phyloP scores from a whole-genome alignment of 306 rosid species.

The Prunus salicina region DNA sequence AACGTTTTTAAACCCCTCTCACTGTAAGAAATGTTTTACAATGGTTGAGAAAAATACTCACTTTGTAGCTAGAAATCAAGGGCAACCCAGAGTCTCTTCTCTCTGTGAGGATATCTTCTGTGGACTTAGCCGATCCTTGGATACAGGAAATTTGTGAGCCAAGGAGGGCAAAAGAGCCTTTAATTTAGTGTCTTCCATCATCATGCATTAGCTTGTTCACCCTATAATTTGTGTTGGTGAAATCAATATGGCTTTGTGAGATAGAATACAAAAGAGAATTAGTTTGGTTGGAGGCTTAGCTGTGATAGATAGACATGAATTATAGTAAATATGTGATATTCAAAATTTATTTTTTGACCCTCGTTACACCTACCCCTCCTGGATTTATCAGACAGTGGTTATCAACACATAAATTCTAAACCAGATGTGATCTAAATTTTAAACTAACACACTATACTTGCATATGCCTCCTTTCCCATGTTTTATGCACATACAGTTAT shows the following conservation, averaged over 20 bases:
- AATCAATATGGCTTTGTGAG: background rate
- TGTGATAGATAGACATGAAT: background rate
- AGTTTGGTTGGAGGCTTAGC: background rate
- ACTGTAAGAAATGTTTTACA: background rate
- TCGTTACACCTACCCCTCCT: background rate
- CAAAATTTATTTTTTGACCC: background rate
- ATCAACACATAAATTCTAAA: background rate
- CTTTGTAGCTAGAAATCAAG: background rate
- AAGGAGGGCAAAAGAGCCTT: background rate
- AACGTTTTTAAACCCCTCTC: background rate
- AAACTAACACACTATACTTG: background rate
- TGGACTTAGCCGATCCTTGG: background rate
- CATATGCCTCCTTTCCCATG: background rate
- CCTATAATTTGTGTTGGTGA: background rate
- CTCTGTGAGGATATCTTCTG: background rate
- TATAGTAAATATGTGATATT: background rate
- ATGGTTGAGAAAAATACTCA: background rate
- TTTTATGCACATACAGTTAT: background rate
- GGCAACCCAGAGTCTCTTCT: background rate
- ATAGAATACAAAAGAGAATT: background rate
- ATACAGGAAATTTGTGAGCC: background rate
- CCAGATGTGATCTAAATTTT: too few relatives aligned
- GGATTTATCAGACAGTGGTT: background rate
- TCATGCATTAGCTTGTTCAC: background rate
- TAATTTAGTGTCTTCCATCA: background rate